These are phyloP conservation scores for Choiromyces venosus DNA, from an alignment of 495 filamentous ascomycete species.

Conservation along the genomic window DNA sequence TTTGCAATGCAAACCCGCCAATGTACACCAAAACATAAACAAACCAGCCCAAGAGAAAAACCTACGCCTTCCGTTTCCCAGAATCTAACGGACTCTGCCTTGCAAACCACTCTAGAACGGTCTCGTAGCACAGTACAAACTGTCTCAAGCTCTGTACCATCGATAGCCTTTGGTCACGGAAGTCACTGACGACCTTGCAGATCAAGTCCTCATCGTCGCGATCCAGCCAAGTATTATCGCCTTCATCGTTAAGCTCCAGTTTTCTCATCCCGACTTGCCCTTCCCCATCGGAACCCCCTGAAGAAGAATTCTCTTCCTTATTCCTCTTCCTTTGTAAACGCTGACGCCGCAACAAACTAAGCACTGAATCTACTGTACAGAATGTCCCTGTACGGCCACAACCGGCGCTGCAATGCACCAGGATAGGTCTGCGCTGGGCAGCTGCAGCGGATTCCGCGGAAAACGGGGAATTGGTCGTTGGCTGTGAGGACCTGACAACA, in stretches of 20 bases:
- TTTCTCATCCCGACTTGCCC: constrained; percentile 33
- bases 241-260: constrained; percentile 49
- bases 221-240: constrained; percentile 50
- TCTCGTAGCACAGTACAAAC: constrained; percentile 95
- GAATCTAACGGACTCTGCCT: constrained; percentile 46
- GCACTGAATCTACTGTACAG: constrained; percentile 89
- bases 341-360: constrained; percentile 87
- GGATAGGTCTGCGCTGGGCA: constrained; percentile 56
- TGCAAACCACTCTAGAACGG: constrained; percentile 79
- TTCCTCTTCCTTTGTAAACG: constrained; percentile 44
- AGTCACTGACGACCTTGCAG: constrained; percentile 79
- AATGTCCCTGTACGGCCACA: constrained; percentile 95
- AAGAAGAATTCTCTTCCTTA: constrained; percentile 27
- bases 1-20: constrained; percentile 27
- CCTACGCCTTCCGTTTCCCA: constrained; percentile 41
- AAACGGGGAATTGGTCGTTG: constrained; percentile 27
- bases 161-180: constrained; percentile 77
- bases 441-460: constrained; percentile 44
- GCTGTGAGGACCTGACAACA: constrained; percentile 45
- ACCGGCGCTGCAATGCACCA: constrained; percentile 93
- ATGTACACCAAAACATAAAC: constrained; percentile 29
- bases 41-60: constrained; percentile 16
- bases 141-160: constrained; percentile 97
- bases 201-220: constrained; percentile 68
- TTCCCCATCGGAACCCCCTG: constrained; percentile 39